Evolutionary conservation across 2,329 filamentous ascomycete genomes (phyloP), one percentile per base, ranked within the genome.

Genomic region (Erysiphe pulchra): DNA sequence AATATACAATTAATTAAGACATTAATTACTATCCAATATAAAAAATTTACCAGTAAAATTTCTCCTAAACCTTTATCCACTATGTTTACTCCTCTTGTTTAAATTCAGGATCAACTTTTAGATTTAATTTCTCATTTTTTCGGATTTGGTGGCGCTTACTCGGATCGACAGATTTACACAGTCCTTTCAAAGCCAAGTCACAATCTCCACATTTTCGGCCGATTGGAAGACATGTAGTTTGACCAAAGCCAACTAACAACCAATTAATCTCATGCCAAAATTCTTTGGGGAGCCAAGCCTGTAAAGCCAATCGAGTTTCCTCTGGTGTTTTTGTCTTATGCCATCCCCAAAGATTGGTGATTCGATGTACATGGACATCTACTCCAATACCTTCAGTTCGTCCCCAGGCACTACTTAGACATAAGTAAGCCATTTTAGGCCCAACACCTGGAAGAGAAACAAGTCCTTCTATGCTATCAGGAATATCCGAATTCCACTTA

Each of bases 141-240:
- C 24, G 4, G 24, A 28, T 28, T 28, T 28, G 24, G 8, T 28
- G 24, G 24, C 24, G 24, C 8, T 28, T 28, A 28, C 24, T 28
- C 8, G 24, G 24, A 28, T 28, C 24, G 24, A 28, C 24, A 9
- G 73, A 71, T 57, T 69, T 75, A 62, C 90, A 98, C 48, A 95
- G 60, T 3, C 82, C 82, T 31, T 67, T 67, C 17, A 79, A 64
- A 0, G 82, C 82, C 43, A 95, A 62, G 51, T 80, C 79, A 62
- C 90, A 98, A 43, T 90, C 78, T 16, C 83, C 85, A 62, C 90
- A 98, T 53, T 70, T 74, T 12, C 54, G 47, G 0, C 75, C 76
- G 1, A 80, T 68, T 7, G 77, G 75, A 49, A 77, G 59, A 60
- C 78, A 83, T 28, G 77, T 68, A 1, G 72, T 79, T 62, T 83